Conservation (phyloP, 805 yeast species). For the Yarrowia bubula region DNA sequence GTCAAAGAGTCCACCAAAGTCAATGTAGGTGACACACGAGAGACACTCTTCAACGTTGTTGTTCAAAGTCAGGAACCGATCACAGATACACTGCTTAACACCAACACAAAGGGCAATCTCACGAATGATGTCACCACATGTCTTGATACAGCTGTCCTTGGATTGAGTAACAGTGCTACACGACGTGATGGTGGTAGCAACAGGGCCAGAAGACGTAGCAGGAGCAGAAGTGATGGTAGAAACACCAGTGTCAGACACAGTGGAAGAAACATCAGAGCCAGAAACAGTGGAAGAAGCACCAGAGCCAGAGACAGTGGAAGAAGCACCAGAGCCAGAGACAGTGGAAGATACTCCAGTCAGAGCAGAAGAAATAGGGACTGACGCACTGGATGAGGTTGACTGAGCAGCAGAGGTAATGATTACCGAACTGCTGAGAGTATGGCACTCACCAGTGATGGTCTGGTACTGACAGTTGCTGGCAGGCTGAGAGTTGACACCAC, state of each 20-base stretch:
- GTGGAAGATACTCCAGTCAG: not conserved
- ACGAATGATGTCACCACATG: no score
- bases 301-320: not conserved
- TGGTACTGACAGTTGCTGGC: not conserved
- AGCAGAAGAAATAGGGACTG: not conserved
- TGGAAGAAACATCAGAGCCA: not conserved
- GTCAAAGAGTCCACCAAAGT: no score
- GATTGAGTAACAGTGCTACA: no score
- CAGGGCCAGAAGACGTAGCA: no score
- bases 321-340: not conserved
- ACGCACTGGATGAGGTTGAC: not conserved
- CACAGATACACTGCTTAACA: no score
- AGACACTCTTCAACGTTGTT: no score
- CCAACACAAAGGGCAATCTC: no score
- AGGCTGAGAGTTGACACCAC: not conserved
- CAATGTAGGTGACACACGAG: no score
- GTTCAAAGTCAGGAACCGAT: no score
- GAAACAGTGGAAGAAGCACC: not conserved
- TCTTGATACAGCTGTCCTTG: no score
- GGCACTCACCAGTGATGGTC: not conserved
- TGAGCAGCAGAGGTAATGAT: constrained; percentile 2
- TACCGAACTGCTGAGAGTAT: not conserved
- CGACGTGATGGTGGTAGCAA: no score
- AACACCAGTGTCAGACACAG: not conserved
- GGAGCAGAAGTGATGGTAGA: no score